phyloP scores from a whole-genome alignment of 108 stramenopile species.

The Pseudonitzschia pungens region DNA sequence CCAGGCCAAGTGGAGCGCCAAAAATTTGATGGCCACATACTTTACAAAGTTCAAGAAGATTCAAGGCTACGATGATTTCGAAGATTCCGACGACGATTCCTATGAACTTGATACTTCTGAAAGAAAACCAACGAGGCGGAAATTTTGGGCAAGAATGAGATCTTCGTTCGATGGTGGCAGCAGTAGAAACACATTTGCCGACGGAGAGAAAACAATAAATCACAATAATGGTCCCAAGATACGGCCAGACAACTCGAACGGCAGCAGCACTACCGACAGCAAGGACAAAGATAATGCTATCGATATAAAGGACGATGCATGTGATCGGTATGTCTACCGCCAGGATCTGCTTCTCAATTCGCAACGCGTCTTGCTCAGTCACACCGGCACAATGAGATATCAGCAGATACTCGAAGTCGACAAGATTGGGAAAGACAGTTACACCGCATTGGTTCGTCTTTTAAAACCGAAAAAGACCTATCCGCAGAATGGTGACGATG shows the following conservation, averaged over 20 bases:
- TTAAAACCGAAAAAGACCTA: slow-evolving; percentile 2
- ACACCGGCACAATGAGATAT: slow-evolving; percentile 52
- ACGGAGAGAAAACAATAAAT: too few relatives aligned
- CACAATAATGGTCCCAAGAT: background rate
- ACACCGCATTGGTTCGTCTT: slow-evolving; percentile 41
- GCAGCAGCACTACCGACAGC: background rate
- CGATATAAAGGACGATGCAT: background rate
- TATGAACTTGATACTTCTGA: background rate
- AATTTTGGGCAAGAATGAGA: background rate
- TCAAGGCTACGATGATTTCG: background rate
- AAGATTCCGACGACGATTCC: background rate
- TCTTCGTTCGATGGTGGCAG: too few relatives aligned
- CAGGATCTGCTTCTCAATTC: slow-evolving; percentile 52
- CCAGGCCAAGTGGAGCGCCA: slow-evolving; percentile 52
- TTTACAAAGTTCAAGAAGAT: slow-evolving; percentile 19
- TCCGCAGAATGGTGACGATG: background rate
- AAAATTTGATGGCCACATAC: slow-evolving; percentile 38
- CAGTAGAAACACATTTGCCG: too few relatives aligned
- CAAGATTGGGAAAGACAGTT: slow-evolving; percentile 44
- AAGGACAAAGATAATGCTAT: background rate
- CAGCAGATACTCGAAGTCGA: slow-evolving; percentile 48
- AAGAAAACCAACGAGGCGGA: background rate
- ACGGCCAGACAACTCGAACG: too few relatives aligned
- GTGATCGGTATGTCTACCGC: slow-evolving; percentile 29
- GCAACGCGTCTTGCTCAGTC: slow-evolving; percentile 47